These are phyloP conservation scores for Neopestalotiopsis sp. DNA, from an alignment of 2,329 filamentous ascomycete genomes.

Conservation along the genomic window DNA sequence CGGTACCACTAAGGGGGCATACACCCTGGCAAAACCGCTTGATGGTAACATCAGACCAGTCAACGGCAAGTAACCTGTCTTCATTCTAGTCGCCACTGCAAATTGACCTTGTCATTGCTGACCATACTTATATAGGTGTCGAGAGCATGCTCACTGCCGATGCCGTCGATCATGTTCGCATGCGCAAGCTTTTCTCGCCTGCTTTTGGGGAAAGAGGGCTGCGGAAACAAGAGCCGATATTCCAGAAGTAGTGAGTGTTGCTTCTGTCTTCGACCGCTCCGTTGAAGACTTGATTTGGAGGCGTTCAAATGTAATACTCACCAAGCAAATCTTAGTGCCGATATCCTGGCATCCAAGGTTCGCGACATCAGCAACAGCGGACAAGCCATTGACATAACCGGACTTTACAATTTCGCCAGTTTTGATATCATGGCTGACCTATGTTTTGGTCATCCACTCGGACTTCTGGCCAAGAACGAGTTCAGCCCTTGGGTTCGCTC, in stretches of 20 bases:
- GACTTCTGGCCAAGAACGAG: slow-evolving; percentile 25
- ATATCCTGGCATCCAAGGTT: slow-evolving; percentile 43
- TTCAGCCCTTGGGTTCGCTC: slow-evolving; percentile 29
- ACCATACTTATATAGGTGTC: slow-evolving; percentile 15
- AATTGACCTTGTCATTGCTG: background rate
- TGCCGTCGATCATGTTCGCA: slow-evolving; percentile 25
- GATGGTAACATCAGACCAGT: slow-evolving; percentile 26
- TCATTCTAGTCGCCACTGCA: background rate
- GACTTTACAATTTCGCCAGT: slow-evolving; percentile 27
- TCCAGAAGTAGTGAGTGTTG: slow-evolving; percentile 38
- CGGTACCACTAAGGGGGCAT: slow-evolving; percentile 22
- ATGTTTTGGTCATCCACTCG: slow-evolving; percentile 27
- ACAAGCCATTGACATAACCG: slow-evolving; percentile 26
- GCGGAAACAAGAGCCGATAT: slow-evolving; percentile 28
- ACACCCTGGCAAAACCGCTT: slow-evolving; percentile 4
- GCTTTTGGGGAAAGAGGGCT: slow-evolving; percentile 29
- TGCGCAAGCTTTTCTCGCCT: slow-evolving; percentile 27
- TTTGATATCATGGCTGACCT: slow-evolving; percentile 32
- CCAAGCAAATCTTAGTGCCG: slow-evolving; percentile 24
- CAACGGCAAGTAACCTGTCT: slow-evolving; percentile 21
- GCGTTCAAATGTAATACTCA: background rate
- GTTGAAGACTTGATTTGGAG: too few species aligned
- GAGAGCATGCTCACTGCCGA: slow-evolving; percentile 26
- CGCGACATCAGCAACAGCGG: slow-evolving; percentile 31
- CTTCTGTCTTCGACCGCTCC: background rate